Conservation (phyloP, 1,284 basidiomycete species). For the Puccinia novopanici region DNA sequence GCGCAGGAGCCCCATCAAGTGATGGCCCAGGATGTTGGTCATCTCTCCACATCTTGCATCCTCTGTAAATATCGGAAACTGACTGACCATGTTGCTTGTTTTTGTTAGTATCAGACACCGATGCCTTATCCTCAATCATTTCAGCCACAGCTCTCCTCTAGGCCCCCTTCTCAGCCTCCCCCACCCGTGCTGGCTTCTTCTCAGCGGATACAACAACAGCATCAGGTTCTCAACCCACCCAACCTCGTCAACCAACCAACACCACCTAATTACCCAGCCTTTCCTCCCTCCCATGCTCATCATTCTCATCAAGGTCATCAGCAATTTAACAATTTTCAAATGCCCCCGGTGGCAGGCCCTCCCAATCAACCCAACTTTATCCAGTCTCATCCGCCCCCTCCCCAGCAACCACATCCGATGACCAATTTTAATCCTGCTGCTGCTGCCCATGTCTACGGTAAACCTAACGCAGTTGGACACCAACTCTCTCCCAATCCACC, state of each 20-base stretch:
- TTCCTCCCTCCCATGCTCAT: slow-evolving; percentile 10
- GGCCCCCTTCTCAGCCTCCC: slow-evolving; percentile 19
- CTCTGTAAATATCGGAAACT: not conserved
- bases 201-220: slow-evolving; percentile 25
- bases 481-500: slow-evolving; percentile 8
- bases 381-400: slow-evolving; percentile 7
- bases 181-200: not conserved
- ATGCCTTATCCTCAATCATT: not conserved
- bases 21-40: not conserved
- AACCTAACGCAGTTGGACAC: not conserved
- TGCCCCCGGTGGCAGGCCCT: not conserved
- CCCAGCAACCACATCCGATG: not conserved
- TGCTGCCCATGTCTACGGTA: not conserved
- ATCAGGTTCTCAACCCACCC: slow-evolving; percentile 2
- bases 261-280: slow-evolving; percentile 9
- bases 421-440: slow-evolving; percentile 8
- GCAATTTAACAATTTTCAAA: slow-evolving; percentile 6
- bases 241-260: slow-evolving; percentile 10
- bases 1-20: not conserved
- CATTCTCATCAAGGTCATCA: too few relatives aligned
- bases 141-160: not conserved
- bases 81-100: not conserved
- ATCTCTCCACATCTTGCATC: not conserved
- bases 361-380: slow-evolving; percentile 17
- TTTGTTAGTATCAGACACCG: not conserved